Evolutionary conservation across 2,329 filamentous ascomycete species (phyloP).

Genomic region (Hymenoscyphus infarciens): DNA sequence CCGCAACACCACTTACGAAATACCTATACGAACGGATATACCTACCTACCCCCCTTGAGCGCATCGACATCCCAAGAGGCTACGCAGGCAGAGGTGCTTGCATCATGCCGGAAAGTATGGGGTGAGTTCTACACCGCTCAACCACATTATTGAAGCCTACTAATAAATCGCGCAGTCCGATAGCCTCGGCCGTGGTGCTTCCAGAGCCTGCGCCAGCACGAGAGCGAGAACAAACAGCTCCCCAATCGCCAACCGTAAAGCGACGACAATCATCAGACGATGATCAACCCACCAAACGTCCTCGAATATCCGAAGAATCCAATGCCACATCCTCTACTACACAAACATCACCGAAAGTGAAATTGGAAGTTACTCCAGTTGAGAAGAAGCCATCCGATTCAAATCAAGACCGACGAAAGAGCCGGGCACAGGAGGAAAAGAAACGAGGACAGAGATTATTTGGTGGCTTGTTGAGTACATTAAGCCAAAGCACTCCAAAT

Average conservation of each 20-base stretch:
- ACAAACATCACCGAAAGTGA: constrained; percentile 32
- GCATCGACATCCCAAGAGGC: not conserved
- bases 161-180: constrained; percentile 29
- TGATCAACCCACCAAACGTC: constrained; percentile 50
- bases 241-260: constrained; percentile 24
- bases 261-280: constrained; percentile 52
- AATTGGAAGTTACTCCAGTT: constrained; percentile 17
- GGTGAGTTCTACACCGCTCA: constrained; percentile 15
- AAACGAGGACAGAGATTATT: constrained; percentile 83
- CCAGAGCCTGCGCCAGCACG: constrained; percentile 22
- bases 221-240: constrained; percentile 2
- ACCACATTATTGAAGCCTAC: constrained; percentile 3
- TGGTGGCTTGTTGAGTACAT: constrained; percentile 58
- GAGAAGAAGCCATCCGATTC: constrained; percentile 31
- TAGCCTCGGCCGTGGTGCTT: constrained; percentile 37
- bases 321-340: constrained; percentile 21
- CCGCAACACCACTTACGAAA: not conserved
- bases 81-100: not conserved
- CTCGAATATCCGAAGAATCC: constrained; percentile 41
- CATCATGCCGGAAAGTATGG: constrained; percentile 27
- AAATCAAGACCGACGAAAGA: constrained; percentile 37
- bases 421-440: constrained; percentile 66
- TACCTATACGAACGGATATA: not conserved
- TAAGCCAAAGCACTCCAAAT: constrained; percentile 67
- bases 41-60: not conserved